A percentile compares a stretch with the other conserved stretches of the same genome.
phyloP scores from a whole-genome alignment of 768 basidiomycete species.

The Pleurotus djamor region DNA sequence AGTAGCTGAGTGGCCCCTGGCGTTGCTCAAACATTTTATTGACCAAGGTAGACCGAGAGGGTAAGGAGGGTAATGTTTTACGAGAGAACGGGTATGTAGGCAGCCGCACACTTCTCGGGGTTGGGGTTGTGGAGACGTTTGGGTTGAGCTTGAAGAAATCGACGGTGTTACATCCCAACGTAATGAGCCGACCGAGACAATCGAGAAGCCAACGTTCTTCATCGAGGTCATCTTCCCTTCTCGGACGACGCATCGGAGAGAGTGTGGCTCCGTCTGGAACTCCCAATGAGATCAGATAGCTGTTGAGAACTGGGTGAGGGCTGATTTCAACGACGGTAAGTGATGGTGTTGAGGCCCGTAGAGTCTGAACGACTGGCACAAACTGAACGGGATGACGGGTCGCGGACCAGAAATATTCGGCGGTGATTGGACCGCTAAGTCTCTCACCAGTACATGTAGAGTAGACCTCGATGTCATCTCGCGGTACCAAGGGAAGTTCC shows the following conservation, averaged over 20 bases:
- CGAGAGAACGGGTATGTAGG: background rate
- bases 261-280: background rate
- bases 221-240: background rate
- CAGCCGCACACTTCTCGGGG: background rate
- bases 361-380: constrained; percentile 21
- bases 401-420: constrained; percentile 40
- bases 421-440: constrained; percentile 18
- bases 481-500: constrained; percentile 27
- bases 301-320: constrained; percentile 27
- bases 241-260: background rate
- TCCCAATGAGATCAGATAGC: background rate
- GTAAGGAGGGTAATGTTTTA: background rate
- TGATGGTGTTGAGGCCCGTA: constrained; percentile 16
- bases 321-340: constrained; percentile 30
- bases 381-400: constrained; percentile 35
- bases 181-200: background rate
- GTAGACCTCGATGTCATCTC: constrained; percentile 27
- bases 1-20: background rate
- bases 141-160: background rate
- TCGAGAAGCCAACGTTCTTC: background rate
- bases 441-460: constrained; percentile 31
- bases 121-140: background rate
- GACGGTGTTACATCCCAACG: background rate
- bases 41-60: background rate
- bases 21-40: background rate